Evolutionary conservation across 768 basidiomycete species (phyloP), one percentile per base, ranked within the genome.

Genomic region (Dacryopinax spathularia): DNA sequence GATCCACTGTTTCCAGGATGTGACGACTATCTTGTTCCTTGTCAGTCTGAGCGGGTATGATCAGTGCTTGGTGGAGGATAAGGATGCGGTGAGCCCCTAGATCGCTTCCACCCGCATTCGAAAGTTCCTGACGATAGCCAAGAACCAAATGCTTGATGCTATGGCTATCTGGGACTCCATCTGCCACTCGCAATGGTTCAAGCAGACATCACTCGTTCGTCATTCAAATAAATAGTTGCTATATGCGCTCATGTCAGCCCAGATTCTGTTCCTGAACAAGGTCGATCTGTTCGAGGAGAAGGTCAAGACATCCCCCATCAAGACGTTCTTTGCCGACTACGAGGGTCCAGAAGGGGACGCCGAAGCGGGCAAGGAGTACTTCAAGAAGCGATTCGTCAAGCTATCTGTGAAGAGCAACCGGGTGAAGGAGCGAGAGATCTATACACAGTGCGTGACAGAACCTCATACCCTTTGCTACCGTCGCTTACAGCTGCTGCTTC

Each of bases 91-190:
- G 70, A 64, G 89, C 80, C 9, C 29, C 27, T n/a, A 27, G 27
- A 15, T 48, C 4, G 27, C 33, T 13, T 13, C 20, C 20, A 39
- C 13, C 37, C 37, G 13, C 37, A 13, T 39, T 39, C 15, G 37
- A 25, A 36, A 20, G 22, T 2, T 36, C 31, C 48, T 35, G 22
- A 64, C 64, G 65, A 65, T 18, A 27, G 34, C 33, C 6, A 70
- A 93, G 88, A 97, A 97, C 72, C 93, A 95, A 85, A 95, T 97
- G 92, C 89, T 94, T 77, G 93, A 97, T 67, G 91, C 93, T 1
- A 88, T 97, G 85, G 91, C 91, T n/a, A 91, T 97, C 60, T 97
- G 93, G 87, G 93, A 97, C 69, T 92, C 91, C 39, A 94, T 97
- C 81, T 94, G 91, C 75, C 91, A 96, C 73, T 94, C 91, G 10